Evolutionary conservation across 768 basidiomycete genomes (phyloP).

Genomic region (Mrakia gelida): DNA sequence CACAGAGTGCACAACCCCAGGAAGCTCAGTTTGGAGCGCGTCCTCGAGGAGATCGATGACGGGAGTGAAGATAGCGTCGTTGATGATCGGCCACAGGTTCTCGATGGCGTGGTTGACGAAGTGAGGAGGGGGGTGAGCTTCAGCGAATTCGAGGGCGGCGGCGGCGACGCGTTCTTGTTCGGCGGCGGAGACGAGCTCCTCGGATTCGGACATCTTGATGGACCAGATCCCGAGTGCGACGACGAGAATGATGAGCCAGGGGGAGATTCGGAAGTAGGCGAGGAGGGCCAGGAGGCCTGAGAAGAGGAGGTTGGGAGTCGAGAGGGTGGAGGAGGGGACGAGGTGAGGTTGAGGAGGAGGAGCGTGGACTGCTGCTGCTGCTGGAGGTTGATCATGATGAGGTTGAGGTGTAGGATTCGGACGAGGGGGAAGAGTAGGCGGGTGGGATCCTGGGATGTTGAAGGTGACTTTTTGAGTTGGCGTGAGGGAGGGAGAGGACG

Average conservation of each 20-base stretch:
- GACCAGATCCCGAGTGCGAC: conserved; percentile 18
- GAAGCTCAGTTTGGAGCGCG: conserved; percentile 36
- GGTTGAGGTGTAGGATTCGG: background rate
- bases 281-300: conserved; percentile 33
- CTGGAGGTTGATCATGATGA: too few relatives aligned
- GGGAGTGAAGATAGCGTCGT: conserved; percentile 42
- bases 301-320: conserved; percentile 17
- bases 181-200: background rate
- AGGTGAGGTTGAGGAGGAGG: background rate
- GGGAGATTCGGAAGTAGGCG: conserved; percentile 30
- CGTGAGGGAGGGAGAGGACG: background rate
- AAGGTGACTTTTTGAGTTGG: background rate
- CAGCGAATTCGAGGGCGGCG: background rate
- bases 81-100: conserved; percentile 22
- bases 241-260: conserved; percentile 27
- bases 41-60: conserved; percentile 46
- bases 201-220: conserved; percentile 10
- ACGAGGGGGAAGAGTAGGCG: background rate
- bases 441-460: background rate
- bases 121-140: conserved; percentile 9
- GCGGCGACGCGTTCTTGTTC: background rate
- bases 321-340: background rate
- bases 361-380: too few relatives aligned
- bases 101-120: conserved; percentile 18
- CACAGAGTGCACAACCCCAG: conserved; percentile 39